These are phyloP conservation scores for Trichoderma oligosporum DNA, from an alignment of 2,329 filamentous ascomycete species.

Conservation along the genomic window DNA sequence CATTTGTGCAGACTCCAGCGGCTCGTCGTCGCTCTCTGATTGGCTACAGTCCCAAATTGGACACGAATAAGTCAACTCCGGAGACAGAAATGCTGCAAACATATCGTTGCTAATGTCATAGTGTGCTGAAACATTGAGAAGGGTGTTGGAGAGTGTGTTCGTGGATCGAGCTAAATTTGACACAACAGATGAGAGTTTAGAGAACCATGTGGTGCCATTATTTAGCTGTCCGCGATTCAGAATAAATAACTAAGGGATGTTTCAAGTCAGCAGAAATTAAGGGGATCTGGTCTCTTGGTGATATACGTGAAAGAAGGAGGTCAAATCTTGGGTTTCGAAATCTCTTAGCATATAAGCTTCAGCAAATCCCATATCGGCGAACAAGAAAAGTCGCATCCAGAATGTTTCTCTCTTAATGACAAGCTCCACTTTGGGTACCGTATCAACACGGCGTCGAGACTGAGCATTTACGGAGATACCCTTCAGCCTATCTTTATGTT, in stretches of 20 bases:
- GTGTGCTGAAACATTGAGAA: neutral
- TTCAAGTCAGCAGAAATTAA: neutral
- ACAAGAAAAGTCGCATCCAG: neutral
- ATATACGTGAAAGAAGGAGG: neutral
- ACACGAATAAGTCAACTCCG: neutral
- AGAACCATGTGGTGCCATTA: neutral
- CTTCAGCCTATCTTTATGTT: neutral
- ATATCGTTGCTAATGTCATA: neutral
- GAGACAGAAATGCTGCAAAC: neutral
- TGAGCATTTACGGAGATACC: too few relatives aligned
- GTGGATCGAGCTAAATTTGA: neutral
- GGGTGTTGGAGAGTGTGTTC: neutral
- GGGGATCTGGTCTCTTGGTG: neutral
- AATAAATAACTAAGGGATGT: neutral
- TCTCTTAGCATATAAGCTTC: neutral
- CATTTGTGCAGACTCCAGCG: neutral
- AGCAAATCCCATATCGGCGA: neutral
- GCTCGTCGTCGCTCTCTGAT: neutral
- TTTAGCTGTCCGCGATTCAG: neutral
- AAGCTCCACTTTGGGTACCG: neutral
- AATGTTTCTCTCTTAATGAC: neutral
- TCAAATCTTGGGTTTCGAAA: neutral
- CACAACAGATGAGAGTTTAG: neutral
- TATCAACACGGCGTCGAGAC: neutral
- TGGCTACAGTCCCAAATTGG: neutral